Conservation (phyloP, 768 basidiomycete species). For the Kondoa subrosea region DNA sequence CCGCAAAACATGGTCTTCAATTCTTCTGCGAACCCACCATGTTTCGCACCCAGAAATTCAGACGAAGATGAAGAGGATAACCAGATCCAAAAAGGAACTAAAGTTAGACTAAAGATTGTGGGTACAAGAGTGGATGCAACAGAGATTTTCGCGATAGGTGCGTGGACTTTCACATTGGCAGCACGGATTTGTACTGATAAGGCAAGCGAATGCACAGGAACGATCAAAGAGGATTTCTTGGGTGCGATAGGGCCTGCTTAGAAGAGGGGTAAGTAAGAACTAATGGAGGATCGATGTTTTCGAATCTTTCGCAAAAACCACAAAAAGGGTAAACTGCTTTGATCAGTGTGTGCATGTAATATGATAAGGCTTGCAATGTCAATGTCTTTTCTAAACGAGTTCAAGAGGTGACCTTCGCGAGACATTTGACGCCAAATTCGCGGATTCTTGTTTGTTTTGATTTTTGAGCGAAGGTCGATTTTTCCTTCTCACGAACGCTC, state of each 20-base stretch:
- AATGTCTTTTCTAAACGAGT: too few species aligned
- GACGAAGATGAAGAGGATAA: slow-evolving; percentile 29
- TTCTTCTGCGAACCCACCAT: slow-evolving; percentile 90
- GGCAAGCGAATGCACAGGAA: slow-evolving; percentile 5
- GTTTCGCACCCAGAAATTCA: slow-evolving; percentile 40
- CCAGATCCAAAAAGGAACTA: slow-evolving; percentile 86
- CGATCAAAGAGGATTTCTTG: slow-evolving; percentile 84
- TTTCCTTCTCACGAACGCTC: too few species aligned
- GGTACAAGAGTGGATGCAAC: slow-evolving; percentile 95
- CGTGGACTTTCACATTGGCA: slow-evolving; percentile 28
- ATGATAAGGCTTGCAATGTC: too few species aligned
- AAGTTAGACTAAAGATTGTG: slow-evolving; percentile 88
- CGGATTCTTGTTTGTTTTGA: too few species aligned
- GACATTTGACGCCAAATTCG: too few species aligned
- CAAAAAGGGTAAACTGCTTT: too few species aligned
- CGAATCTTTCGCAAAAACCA: too few species aligned
- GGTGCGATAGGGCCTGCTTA: slow-evolving; percentile 36
- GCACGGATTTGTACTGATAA: slow-evolving; percentile 35
- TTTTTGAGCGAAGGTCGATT: too few species aligned
- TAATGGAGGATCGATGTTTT: too few species aligned
- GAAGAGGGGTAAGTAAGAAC: too few species aligned
- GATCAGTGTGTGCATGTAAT: too few species aligned
- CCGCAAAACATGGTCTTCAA: slow-evolving; percentile 89
- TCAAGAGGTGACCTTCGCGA: too few species aligned
- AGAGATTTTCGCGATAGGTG: slow-evolving; percentile 51